Evolutionary conservation across 108 stramenopile species (phyloP), one percentile per base, ranked within the genome.

Genomic region (Schizochytrium sp.): DNA sequence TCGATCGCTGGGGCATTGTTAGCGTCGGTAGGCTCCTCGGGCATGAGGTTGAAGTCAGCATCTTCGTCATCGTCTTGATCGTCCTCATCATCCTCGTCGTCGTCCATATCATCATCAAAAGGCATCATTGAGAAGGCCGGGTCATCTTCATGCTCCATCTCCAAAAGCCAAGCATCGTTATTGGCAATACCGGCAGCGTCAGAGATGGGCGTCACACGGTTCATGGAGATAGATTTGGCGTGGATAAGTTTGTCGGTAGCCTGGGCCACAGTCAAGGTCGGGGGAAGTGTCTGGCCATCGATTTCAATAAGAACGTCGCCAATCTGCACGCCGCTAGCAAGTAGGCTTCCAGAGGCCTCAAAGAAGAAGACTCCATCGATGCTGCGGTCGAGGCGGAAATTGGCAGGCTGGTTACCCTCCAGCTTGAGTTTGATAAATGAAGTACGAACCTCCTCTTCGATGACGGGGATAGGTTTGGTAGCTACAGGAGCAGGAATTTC

Each of bases 311-410:
- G 47, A 10, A 83, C 76, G 53, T 83, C 76, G 45, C 76, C 76
- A 53, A 83, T 3, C 45, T 17, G 76, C 15, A 55, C 76, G 47
- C 76, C 76, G 45, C 4, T n/a, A 13, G 5, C 76, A 47, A 55
- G 28, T 2, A 83, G 76, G 55, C 55, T 83, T 47, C 76, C 76
- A 0, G 53, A 47, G 10, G 47, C 76, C 76, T 49, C 76, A 83
- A 83, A 83, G 53, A 83, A 83, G 53, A 83, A 83, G 76, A 55
- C 76, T 10, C 53, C 76, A 53, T 83, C 53, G 3, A 83, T 53
- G 28, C 76, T 83, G 15, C 38, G 50, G 15, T 40, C 76, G 28
- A 83, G 64, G 28, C 64, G 64, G 15, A 69, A 69, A 15, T 69
- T 69, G 64, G 64, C 64, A 44, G 64, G 64, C 28, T 44, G 12